Evolutionary conservation across 2,329 filamentous ascomycete genomes (phyloP), one percentile per base, ranked within the genome.

Genomic region (Aspergillus intermedius): DNA sequence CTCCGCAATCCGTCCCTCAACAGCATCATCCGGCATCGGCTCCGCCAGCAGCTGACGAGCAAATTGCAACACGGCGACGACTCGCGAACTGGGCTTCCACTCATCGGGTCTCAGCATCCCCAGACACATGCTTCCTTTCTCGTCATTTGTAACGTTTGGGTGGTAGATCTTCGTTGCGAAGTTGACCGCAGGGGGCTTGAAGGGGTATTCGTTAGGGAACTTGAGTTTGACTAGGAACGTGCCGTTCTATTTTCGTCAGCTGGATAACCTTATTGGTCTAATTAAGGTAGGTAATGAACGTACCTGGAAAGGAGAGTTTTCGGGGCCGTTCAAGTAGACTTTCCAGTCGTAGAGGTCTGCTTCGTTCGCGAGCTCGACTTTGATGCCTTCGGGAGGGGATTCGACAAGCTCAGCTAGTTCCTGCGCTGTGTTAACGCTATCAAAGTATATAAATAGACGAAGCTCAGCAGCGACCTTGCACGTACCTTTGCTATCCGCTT

Each of bases 141-240:
- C 79, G 69, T 95, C 90, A 77, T 95, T 93, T 64, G 86, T 89
- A 51, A 96, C 81, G 73, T 96, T 96, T 41, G 91, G 90, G 74
- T 96, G 91, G 79, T 95, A 96, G 76, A 95, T 87, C 72, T 91
- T 91, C 45, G 90, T 95, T 56, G 77, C 74, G 78, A 95, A 95
- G 64, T 79, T 82, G 59, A 95, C 78, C 51, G 79, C 75, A 13
- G 90, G 90, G 19, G 89, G 83, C 72, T 93, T 93, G 82, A 95
- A 95, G 32, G 90, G 90, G 75, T 95, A 95, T 62, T 89, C 85
- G 59, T 76, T 72, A 12, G 90, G 89, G 9, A 96, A 82, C 37
- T 71, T 77, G 58, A 95, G 76, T 53, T 83, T 72, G 52, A 96
- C 73, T 57, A 81, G 80, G 79, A 89, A 96, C 56, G 73, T 74